Base-by-base conservation (phyloP, 2,329 filamentous ascomycete genomes). In the Cercospora berteroae region DNA sequence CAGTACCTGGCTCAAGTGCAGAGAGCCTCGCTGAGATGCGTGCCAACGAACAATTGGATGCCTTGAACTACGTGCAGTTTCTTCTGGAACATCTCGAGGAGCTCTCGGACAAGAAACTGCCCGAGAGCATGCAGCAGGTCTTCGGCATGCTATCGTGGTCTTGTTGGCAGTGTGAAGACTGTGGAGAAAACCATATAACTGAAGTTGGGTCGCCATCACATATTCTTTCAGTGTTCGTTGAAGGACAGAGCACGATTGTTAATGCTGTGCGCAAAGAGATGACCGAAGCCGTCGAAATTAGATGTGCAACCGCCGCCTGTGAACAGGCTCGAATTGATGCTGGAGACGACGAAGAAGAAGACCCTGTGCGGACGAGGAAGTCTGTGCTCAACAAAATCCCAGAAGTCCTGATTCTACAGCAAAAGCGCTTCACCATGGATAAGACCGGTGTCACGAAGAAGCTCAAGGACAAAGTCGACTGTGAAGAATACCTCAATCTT, bases 391-490 rank as follows among this genome's bases (percentile, higher is more conserved):
- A 5, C 33, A 36, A 6, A 5, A 39, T 13, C 1, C 55, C 55
- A 36, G 56, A 68, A 27, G 57, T 68, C n/a, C 20, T 70, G n/a
- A 27, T 66, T 12, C 3, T 70, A 10, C 60, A 48, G n/a, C 50
- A 68, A 31, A 44, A 52, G 16, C 60, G 63, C 5, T 67, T 42
- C 33, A 5, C 33, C 33, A 36, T 36, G 33, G 16, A 2, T 36
- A 36, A 36, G 6, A 36, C 33, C 5, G 33, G 33, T 36, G 33
- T 5, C 33, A 36, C 33, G 33, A 36, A 36, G 33, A 36, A 36
- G 33, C 33, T 36, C 33, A 36, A 5, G 33, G 33, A 5, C 4
- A 36, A 36, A 36, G 5, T 36, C 33, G 33, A 13, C 33, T 36
- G 25, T 20, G n/a, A 64, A 31, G 60, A 42, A 13, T 27, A 25